phyloP scores from a whole-genome alignment of 73 alveolate species.

The Paramecium sonneborni region DNA sequence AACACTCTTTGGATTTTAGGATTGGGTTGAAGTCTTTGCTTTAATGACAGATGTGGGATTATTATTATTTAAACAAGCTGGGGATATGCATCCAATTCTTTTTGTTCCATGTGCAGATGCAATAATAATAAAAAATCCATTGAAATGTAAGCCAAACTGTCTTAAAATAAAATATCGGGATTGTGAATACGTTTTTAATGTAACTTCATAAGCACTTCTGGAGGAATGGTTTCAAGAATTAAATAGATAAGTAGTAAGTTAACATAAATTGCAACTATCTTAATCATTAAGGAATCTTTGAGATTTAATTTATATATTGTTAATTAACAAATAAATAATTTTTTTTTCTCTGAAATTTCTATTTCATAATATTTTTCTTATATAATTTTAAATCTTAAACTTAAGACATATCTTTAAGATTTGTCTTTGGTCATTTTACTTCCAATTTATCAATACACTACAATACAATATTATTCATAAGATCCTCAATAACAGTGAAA shows the following conservation, averaged over 20 bases:
- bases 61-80: not conserved
- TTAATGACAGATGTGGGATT: slow-evolving; percentile 11
- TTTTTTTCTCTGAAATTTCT: not conserved
- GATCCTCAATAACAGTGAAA: not conserved
- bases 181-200: not conserved
- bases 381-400: not conserved
- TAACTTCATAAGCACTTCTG: not conserved
- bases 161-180: not conserved
- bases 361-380: not conserved
- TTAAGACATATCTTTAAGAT: not conserved
- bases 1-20: slow-evolving; percentile 13
- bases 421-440: not conserved
- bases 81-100: slow-evolving; percentile 10
- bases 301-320: not conserved
- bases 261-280: not conserved
- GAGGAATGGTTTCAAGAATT: not conserved
- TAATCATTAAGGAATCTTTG: not conserved
- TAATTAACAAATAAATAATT: not conserved
- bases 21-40: slow-evolving; percentile 21
- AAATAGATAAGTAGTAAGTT: not conserved
- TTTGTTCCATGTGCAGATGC: slow-evolving; percentile 42
- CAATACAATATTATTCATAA: not conserved
- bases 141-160: not conserved
- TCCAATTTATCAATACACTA: not conserved
- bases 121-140: not conserved